These are phyloP conservation scores for Oehlia diaphana DNA, from an alignment of 192 early-diverging fungal genomes.

Conservation along the genomic window DNA sequence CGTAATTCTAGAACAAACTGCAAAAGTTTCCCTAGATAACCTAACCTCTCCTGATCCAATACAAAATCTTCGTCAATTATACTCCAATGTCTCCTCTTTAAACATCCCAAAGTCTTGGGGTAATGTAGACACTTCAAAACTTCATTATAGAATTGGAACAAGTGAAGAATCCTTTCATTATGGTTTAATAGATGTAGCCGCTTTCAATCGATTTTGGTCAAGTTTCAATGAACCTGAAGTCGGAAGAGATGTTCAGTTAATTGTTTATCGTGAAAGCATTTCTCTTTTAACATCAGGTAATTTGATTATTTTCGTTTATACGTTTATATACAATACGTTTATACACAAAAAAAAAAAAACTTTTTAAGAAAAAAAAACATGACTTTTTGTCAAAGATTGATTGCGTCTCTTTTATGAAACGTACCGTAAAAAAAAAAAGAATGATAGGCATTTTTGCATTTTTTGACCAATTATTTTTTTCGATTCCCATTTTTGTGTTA, in stretches of 20 bases:
- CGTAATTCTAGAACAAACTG: background rate
- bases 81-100: background rate
- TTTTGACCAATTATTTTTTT: too few species aligned
- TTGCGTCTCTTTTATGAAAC: too few species aligned
- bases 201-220: conserved; percentile 14
- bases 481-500: too few species aligned
- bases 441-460: too few species aligned
- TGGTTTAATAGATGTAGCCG: background rate
- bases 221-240: background rate
- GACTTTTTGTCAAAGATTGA: too few species aligned
- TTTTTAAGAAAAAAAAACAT: too few species aligned
- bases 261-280: background rate
- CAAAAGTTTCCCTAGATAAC: background rate
- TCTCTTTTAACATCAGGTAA: too few species aligned
- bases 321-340: too few species aligned
- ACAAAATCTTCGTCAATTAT: conserved; percentile 19
- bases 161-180: background rate
- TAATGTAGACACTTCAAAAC: background rate
- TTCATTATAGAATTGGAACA: conserved; percentile 16
- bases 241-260: background rate
- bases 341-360: background rate
- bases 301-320: background rate
- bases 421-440: too few species aligned
- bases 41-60: background rate
- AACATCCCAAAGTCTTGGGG: background rate